Evolutionary conservation across 176 grass and related monocot genomes (phyloP), one percentile per base, ranked within the genome.

Genomic region (Lolium multiflorum): DNA sequence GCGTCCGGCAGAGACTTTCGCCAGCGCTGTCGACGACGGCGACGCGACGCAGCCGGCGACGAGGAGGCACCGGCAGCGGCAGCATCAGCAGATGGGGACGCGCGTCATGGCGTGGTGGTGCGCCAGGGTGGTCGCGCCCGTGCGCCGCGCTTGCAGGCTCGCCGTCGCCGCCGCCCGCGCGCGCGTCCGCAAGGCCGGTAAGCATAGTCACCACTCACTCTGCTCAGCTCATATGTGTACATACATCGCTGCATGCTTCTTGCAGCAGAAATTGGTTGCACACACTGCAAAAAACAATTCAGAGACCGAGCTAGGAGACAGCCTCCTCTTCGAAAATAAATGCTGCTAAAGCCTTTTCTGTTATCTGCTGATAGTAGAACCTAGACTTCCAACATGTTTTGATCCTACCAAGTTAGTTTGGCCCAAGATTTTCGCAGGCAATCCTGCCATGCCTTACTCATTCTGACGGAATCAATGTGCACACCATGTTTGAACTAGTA

Each of bases 21-120:
- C 13, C 76, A 26, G 64, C 74, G 52, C 5, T 24, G 56, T 38
- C 26, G 55, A 51, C 16, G 12, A 12, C 0, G 39, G 5, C 21
- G 54, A 63, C 44, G 35, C 66, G 5, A 58, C 57, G 56, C 79
- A 48, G 21, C 72, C 63, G 4, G 35, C 11, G 1, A 35, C 39
- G 2, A 10, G 58, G 21, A 35, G 31, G 9, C 41, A 81, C 13
- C 66, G 77, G 7, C 22, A 11, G 17, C 16, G 11, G 72, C 46
- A 16, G 76, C 83, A 4, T 4, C 74, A 39, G 70, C 81, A 77
- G 85, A 91, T 91, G 57, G 87, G 87, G 24, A 79, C 79, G 37
- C 78, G 87, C 69, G 89, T 93, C 57, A 99, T 99, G 97, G 90
- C 97, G 72, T 96, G 97, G 97, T 96, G 97, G 94, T 90, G 88